Percentiles rank a stretch among this genome's conserved stretches.
These are phyloP conservation scores for Cyberlindnera galapagoensis DNA, from an alignment of 805 yeast genomes.

Conservation along the genomic window DNA sequence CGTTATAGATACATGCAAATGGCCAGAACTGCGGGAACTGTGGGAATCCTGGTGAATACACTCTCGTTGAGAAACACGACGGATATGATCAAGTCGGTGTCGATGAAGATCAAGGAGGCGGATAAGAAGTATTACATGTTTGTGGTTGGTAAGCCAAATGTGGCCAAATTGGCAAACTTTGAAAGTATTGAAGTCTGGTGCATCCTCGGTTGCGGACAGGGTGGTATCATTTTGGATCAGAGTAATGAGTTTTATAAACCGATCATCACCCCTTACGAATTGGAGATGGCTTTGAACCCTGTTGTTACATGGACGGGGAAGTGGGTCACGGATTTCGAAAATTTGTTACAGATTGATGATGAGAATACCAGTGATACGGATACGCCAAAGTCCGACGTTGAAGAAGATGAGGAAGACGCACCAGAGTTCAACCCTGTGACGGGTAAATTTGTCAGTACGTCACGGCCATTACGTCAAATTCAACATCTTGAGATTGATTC, in stretches of 20 bases:
- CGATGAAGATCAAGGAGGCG: slow-evolving; percentile 55
- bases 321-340: slow-evolving; percentile 81
- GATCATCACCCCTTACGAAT: slow-evolving; percentile 88
- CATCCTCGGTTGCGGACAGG: slow-evolving; percentile 87
- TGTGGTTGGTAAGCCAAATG: slow-evolving; percentile 97
- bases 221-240: slow-evolving; percentile 82
- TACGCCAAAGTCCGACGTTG: slow-evolving; percentile 19
- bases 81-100: slow-evolving; percentile 54
- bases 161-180: slow-evolving; percentile 92
- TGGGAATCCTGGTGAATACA: slow-evolving; percentile 88
- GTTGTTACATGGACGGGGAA: slow-evolving; percentile 87
- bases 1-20: slow-evolving; percentile 82
- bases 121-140: slow-evolving; percentile 91
- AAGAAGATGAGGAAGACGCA: slow-evolving; percentile 40
- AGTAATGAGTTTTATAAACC: slow-evolving; percentile 81
- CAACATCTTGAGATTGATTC: slow-evolving; percentile 58
- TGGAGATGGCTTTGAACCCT: slow-evolving; percentile 69
- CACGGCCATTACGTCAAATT: slow-evolving; percentile 68
- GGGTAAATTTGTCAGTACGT: slow-evolving; percentile 61
- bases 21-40: slow-evolving; percentile 86
- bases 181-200: slow-evolving; percentile 96
- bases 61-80: slow-evolving; percentile 73
- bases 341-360: slow-evolving; percentile 35
- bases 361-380: slow-evolving; percentile 25
- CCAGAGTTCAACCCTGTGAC: slow-evolving; percentile 90